Conservation (phyloP, 2,329 filamentous ascomycete species). For the Fusarium papillatum region DNA sequence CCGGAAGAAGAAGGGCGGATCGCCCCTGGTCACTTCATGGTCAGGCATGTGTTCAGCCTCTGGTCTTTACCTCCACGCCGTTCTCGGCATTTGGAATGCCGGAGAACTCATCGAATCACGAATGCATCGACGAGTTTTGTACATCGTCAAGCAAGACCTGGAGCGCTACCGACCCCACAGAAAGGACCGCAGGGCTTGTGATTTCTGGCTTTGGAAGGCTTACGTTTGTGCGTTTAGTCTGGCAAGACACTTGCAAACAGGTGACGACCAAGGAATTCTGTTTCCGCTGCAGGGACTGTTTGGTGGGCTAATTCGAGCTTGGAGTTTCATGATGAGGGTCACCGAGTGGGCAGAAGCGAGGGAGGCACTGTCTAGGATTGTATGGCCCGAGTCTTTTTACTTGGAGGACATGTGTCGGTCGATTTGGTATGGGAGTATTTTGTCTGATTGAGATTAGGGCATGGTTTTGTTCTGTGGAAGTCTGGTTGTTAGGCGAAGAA, state of each 20-base stretch:
- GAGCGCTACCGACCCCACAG: not conserved
- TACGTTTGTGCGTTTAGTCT: slow-evolving; percentile 36
- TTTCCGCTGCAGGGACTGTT: not conserved
- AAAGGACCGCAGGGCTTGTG: not conserved
- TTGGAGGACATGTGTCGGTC: not conserved
- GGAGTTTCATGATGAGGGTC: slow-evolving; percentile 12
- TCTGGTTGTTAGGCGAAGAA: no score
- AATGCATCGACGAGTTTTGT: slow-evolving; percentile 26
- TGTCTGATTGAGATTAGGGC: no score
- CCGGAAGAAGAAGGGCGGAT: rapidly evolving
- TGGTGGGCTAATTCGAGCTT: slow-evolving; percentile 12
- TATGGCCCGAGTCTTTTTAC: slow-evolving; percentile 15
- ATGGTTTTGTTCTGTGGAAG: no score
- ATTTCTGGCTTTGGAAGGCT: slow-evolving; percentile 39
- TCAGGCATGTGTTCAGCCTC: slow-evolving; percentile 20
- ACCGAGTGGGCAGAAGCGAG: slow-evolving; percentile 13
- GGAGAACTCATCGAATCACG: slow-evolving; percentile 27
- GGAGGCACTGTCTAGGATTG: slow-evolving; percentile 1
- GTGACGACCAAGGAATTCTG: not conserved
- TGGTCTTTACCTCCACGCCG: slow-evolving; percentile 26
- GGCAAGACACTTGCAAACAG: not conserved
- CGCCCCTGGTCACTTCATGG: slow-evolving; percentile 23
- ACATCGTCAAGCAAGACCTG: slow-evolving; percentile 25
- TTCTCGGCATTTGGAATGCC: slow-evolving; percentile 32
- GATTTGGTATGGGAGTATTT: slow-evolving; percentile 17